Evolutionary conservation across 371 early-diverging fungal species (phyloP).

Genomic region (Nematocida displodere): DNA sequence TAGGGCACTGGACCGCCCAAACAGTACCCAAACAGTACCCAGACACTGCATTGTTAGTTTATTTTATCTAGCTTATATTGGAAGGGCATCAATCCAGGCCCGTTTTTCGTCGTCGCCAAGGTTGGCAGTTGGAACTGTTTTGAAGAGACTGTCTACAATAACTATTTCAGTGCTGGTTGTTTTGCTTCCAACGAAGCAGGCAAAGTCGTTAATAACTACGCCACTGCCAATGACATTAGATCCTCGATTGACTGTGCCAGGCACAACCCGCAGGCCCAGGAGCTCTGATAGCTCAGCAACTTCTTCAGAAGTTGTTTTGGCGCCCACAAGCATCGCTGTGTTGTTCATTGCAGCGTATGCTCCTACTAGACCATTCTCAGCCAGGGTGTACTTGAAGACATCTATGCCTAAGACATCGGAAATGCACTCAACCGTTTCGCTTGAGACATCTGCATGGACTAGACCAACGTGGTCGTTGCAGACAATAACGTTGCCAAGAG

Average conservation of each 20-base stretch:
- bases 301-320: constrained; percentile 85
- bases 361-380: constrained; percentile 93
- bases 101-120: constrained; percentile 50
- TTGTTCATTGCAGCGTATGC: constrained; percentile 90
- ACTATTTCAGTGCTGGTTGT: constrained; percentile 92
- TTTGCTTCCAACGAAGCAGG: constrained; percentile 89
- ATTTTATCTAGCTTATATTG: constrained; percentile 7
- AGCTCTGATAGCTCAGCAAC: constrained; percentile 94
- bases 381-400: constrained; percentile 95
- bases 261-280: constrained; percentile 89
- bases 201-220: constrained; percentile 95
- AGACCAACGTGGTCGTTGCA: constrained; percentile 99
- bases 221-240: constrained; percentile 93
- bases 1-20: neutral
- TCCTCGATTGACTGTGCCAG: constrained; percentile 98
- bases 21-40: neutral
- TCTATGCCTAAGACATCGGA: constrained; percentile 91
- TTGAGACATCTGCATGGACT: constrained; percentile 84
- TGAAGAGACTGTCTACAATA: constrained; percentile 91
- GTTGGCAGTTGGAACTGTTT: constrained; percentile 27
- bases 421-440: constrained; percentile 93
- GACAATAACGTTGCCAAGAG: constrained; percentile 95
- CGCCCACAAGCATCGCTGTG: constrained; percentile 93
- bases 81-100: constrained; percentile 47
- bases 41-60: neutral